Evolutionary conservation across 2,329 filamentous ascomycete species (phyloP), one percentile per base, ranked within the genome.

Genomic region (Trichoderma lentiforme): DNA sequence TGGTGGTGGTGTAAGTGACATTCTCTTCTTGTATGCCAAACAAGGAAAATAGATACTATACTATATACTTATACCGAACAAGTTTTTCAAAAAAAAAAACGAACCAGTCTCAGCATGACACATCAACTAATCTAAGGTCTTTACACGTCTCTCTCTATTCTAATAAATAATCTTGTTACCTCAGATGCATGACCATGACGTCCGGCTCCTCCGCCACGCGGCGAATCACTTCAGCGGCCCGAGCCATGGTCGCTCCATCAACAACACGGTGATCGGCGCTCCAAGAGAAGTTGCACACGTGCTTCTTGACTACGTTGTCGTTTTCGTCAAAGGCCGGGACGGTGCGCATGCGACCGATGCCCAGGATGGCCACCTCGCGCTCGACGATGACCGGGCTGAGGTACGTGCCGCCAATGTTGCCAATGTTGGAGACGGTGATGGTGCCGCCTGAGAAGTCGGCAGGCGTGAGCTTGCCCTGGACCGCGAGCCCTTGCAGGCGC

Each of bases 391-490:
- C 93, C 1, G 96, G 96, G 34, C 92, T 91, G 61, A 98, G 90
- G 77, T 97, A 97, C 1, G 93, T 96, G 32, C 96, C 96, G 70
- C 96, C 96, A 60, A 99, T 94, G 76, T 91, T 97, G 60, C 96
- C 96, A 76, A 99, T 97, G 80, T 99, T 99, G 77, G 94, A 97
- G 64, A 99, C 90, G 0, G 96, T 98, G 78, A 99, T 95, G 1
- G 96, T 98, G 18, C 94, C 94, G 67, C 94, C 94, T 43, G 86
- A 88, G 74, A 99, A 86, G 81, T 99, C 95, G 21, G 87, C 85
- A 3, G 90, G 87, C 1, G 89, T 85, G 5, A 99, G 87, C 80
- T 92, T 93, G 36, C 94, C 93, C n/a, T 87, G 85, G 15, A 87
- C 84, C 1, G 94, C 95, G 11, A 94, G 89, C 3, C 83, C 81